A percentile compares a stretch with the other conserved stretches of the same genome.
phyloP scores from a whole-genome alignment of 257 asterid species.

The Eucommia ulmoides region DNA sequence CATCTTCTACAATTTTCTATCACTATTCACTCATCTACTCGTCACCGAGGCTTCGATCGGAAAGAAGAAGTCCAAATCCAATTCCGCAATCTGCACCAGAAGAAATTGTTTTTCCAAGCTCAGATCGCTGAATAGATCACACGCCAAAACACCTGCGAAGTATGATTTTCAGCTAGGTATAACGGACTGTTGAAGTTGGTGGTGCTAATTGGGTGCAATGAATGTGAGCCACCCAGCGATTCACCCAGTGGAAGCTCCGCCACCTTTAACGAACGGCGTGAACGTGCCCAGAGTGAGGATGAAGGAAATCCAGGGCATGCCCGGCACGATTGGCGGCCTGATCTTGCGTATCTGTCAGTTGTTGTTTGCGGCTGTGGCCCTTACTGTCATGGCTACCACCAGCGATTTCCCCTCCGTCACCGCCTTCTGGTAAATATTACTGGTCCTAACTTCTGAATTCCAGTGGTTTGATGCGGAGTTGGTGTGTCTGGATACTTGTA shows the following conservation, averaged over 20 bases:
- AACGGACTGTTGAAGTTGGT: too few species aligned
- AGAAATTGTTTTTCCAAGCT: too few species aligned
- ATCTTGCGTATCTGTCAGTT: slow-evolving; percentile 64
- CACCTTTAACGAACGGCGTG: slow-evolving; percentile 79
- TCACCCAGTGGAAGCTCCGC: slow-evolving; percentile 95
- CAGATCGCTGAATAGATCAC: too few species aligned
- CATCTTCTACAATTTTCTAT: too few species aligned
- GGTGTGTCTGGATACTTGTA: background rate
- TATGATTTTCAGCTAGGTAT: too few species aligned
- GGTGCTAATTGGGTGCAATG: slow-evolving; percentile 20
- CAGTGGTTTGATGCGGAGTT: slow-evolving; percentile 13
- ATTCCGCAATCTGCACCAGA: too few species aligned
- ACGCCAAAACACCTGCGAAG: too few species aligned
- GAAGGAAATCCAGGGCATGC: slow-evolving; percentile 96
- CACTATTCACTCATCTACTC: too few species aligned
- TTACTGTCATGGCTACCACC: slow-evolving; percentile 84
- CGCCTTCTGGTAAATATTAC: slow-evolving; percentile 67
- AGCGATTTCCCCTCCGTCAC: slow-evolving; percentile 96
- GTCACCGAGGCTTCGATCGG: too few species aligned
- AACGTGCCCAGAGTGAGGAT: slow-evolving; percentile 75
- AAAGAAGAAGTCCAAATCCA: too few species aligned
- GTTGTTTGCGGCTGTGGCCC: slow-evolving; percentile 62
- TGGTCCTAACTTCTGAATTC: slow-evolving; percentile 3
- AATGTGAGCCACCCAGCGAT: slow-evolving; percentile 79
- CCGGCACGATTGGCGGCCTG: slow-evolving; percentile 86